A percentile compares a stretch with the other conserved stretches of the same genome.
Conservation (phyloP, 2,329 filamentous ascomycete genomes). For the Falciphora oryzae region DNA sequence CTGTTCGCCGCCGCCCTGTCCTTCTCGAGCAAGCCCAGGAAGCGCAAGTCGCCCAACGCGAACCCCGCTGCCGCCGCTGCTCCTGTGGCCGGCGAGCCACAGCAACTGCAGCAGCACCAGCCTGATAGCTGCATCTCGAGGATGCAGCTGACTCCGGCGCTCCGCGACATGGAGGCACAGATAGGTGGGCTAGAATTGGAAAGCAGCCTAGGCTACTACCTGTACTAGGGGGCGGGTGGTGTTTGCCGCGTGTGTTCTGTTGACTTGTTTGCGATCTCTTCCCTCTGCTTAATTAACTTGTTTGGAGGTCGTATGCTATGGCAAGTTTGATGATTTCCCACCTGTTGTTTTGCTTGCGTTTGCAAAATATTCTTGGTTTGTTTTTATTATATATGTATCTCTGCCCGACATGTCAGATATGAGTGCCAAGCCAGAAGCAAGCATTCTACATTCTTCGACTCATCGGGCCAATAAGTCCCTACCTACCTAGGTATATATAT, state of each 20-base stretch:
- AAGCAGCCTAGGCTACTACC: conserved; percentile 23
- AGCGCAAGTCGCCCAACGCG: conserved; percentile 13
- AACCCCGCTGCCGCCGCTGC: conserved; percentile 7
- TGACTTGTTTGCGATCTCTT: not conserved
- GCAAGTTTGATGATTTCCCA: not conserved
- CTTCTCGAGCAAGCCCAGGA: conserved; percentile 9
- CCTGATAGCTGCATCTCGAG: conserved; percentile 12
- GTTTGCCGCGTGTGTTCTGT: not conserved
- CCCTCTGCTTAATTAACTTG: not conserved
- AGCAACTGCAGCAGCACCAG: conserved; percentile 14
- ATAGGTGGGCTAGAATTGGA: conserved; percentile 23
- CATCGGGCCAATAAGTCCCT: too few species aligned
- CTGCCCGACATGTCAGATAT: not conserved
- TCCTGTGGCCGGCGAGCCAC: not conserved
- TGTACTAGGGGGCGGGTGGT: conserved; percentile 15
- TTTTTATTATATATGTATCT: not conserved
- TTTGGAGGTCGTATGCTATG: not conserved
- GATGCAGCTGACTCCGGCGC: conserved; percentile 16
- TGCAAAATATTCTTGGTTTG: not conserved
- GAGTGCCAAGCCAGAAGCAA: not conserved
- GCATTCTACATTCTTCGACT: not conserved
- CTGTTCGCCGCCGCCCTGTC: conserved; percentile 12
- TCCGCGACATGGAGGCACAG: conserved; percentile 16
- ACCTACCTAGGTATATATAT: too few species aligned
- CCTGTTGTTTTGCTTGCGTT: not conserved